Evolutionary conservation across 768 basidiomycete genomes (phyloP).

Genomic region (Galerina marginata): DNA sequence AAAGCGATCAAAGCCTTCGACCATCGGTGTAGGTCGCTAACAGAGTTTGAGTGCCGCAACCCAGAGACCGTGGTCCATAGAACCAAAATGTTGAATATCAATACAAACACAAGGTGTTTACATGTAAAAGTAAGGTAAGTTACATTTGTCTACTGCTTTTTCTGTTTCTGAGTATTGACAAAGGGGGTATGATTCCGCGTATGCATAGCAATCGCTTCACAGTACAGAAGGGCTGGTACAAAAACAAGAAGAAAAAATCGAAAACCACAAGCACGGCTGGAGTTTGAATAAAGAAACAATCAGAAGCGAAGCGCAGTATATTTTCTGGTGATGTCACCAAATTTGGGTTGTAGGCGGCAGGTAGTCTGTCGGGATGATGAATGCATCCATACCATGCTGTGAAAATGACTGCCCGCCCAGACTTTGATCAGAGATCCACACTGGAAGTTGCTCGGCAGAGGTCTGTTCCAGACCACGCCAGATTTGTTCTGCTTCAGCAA

Average conservation of each 20-base stretch:
- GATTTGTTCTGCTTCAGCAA: constrained; percentile 66
- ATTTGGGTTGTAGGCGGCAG: constrained; percentile 75
- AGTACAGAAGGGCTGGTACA: background rate
- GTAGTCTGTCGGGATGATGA: constrained; percentile 78
- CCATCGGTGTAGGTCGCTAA: background rate
- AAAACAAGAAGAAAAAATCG: background rate
- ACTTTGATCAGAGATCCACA: constrained; percentile 87
- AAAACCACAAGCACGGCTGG: background rate
- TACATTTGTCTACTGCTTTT: too few species aligned
- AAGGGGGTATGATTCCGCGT: too few species aligned
- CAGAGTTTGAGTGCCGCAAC: background rate
- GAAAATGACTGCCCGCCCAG: constrained; percentile 77
- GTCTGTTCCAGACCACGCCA: constrained; percentile 79
- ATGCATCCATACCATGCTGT: constrained; percentile 86
- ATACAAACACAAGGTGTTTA: too few species aligned
- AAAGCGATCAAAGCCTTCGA: background rate
- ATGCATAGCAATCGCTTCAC: background rate
- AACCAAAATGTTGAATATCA: background rate
- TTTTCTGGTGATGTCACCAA: constrained; percentile 52
- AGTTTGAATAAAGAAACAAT: background rate
- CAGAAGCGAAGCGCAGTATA: background rate
- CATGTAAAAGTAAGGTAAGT: too few species aligned
- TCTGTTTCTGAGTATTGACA: too few species aligned
- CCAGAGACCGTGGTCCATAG: background rate
- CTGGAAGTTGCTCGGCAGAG: constrained; percentile 75